Conservation (phyloP, 1,284 basidiomycete genomes). For the Naganishia sp. region DNA sequence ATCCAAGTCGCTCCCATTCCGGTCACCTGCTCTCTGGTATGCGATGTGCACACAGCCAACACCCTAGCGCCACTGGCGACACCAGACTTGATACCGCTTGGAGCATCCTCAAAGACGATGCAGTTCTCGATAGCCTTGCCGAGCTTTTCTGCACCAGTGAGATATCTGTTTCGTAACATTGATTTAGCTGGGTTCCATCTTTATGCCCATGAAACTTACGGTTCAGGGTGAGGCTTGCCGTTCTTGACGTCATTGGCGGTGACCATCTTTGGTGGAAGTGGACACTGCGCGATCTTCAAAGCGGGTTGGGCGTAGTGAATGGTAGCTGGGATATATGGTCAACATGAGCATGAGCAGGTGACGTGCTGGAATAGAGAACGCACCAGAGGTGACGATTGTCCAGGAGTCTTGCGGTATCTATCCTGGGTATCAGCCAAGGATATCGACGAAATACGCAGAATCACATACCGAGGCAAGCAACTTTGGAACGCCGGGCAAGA, state of each 20-base stretch:
- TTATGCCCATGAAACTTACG: conserved; percentile 41
- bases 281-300: conserved; percentile 63
- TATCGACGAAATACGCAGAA: background rate
- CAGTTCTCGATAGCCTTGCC: conserved; percentile 51
- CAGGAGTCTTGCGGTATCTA: conserved; percentile 55
- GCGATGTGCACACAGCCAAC: conserved; percentile 78
- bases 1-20: conserved; percentile 52
- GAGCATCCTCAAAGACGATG: conserved; percentile 80
- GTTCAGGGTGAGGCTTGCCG: conserved; percentile 80
- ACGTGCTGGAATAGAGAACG: conserved; percentile 20
- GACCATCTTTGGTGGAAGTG: conserved; percentile 62
- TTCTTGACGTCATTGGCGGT: conserved; percentile 71
- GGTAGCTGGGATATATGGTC: conserved; percentile 60
- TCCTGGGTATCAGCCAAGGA: background rate
- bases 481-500: conserved; percentile 48
- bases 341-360: conserved; percentile 13
- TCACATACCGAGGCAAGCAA: conserved; percentile 44
- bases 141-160: conserved; percentile 50
- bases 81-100: conserved; percentile 72
- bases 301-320: conserved; percentile 66
- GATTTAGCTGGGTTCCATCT: background rate
- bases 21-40: conserved; percentile 64
- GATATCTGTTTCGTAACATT: conserved; percentile 54
- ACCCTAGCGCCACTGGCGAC: conserved; percentile 71
- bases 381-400: conserved; percentile 78